Base-by-base conservation (phyloP, 2,329 filamentous ascomycete genomes). In the Aspergillus ustus region DNA sequence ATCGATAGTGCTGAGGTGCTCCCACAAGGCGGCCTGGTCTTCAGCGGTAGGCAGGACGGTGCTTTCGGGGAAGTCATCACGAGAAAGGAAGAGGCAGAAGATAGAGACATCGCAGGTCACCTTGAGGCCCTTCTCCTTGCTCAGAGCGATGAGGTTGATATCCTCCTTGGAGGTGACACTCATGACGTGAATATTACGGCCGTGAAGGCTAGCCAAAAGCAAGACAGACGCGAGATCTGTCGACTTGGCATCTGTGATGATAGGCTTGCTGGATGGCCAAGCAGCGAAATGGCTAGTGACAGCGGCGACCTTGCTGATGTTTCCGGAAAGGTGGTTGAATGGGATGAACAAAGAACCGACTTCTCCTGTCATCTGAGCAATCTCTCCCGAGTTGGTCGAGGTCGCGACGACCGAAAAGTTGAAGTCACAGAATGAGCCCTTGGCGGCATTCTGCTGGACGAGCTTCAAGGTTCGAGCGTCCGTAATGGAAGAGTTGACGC, bases 41-140 rank as follows among this genome's bases (percentile, higher is more conserved):
- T 85, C 79, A 2, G 87, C 89, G 11, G 91, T 90, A 28, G 76
- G 75, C 57, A 93, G 81, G 69, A 86, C 85, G 63, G 83, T 79
- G 73, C 86, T 91, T 60, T 86, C 82, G 1, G 90, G 89, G 76
- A 84, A 91, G 69, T 93, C 89, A 52, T 86, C 81, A 69, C 87
- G 88, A 4, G 88, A 89, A 25, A 93, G 82, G 81, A 92, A 93
- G 46, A 93, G 82, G 19, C 89, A 86, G 81, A 91, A 93, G 69
- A 93, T 84, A n/a, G 88, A 90, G 48, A 93, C 90, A 74, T 93
- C 91, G 76, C 91, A 93, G 22, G 91, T 93, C 49, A 93, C 90
- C 75, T 89, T 89, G 61, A 93, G 81, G n/a, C 90, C 90, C 81
- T 93, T 93, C 72, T 87, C 84, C 79, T 93, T 93, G 80, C 89